Percentiles rank a stretch among this genome's conserved stretches.
These are phyloP conservation scores for Nitzschia sp. DNA, from an alignment of 108 stramenopile genomes.

Conservation along the genomic window DNA sequence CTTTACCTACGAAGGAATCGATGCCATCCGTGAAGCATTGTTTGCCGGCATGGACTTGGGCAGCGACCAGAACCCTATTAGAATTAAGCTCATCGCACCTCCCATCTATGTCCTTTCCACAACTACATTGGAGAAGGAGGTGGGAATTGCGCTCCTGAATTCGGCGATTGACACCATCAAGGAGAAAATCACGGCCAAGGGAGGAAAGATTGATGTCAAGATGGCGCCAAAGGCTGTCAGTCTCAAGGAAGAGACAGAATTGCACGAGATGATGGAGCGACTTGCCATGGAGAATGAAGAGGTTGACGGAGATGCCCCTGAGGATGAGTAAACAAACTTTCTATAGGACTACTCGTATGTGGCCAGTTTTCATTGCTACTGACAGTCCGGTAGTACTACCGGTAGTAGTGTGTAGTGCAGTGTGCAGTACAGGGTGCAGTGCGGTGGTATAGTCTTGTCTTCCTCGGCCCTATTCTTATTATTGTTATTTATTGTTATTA, in stretches of 20 bases:
- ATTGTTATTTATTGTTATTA: no score
- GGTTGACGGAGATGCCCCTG: conserved; percentile 95
- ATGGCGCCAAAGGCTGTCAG: conserved; percentile 98
- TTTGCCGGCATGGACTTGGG: conserved; percentile 89
- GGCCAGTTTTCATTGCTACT: no score
- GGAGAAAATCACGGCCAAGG: conserved; percentile 80
- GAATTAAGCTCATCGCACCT: conserved; percentile 96
- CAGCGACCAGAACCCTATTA: conserved; percentile 78
- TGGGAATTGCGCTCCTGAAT: conserved; percentile 89
- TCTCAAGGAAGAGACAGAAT: conserved; percentile 95
- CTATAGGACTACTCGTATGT: no score
- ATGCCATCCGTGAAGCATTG: conserved; percentile 96
- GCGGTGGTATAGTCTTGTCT: no score
- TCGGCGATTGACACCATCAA: conserved; percentile 86
- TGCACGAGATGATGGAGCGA: conserved; percentile 97
- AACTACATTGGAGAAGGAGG: conserved; percentile 95
- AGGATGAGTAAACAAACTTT: conserved; percentile 60
- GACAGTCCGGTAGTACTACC: conserved; percentile 1
- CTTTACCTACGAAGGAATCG: conserved; percentile 98
- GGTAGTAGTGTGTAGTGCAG: conserved; percentile 3
- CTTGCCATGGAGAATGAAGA: conserved; percentile 95
- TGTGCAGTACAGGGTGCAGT: no score
- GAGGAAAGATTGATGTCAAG: conserved; percentile 97
- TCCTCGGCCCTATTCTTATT: no score
- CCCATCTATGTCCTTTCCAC: conserved; percentile 96